Percentiles rank a stretch among this genome's conserved stretches.
Evolutionary conservation across 768 basidiomycete genomes (phyloP).

Genomic region (Pleurotus ostreatus): DNA sequence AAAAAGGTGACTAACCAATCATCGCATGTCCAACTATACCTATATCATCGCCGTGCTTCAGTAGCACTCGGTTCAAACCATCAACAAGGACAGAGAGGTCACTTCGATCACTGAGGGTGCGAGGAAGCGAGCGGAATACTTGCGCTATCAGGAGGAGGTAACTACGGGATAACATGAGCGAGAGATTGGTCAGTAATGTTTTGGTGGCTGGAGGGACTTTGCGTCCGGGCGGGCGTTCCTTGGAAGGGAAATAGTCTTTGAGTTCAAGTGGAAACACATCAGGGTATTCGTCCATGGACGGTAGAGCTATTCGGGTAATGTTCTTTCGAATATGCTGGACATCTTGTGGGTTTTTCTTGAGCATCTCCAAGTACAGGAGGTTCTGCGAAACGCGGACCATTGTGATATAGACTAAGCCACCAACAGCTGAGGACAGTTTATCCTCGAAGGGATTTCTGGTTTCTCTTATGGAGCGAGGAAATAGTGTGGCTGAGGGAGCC

Average conservation of each 20-base stretch:
- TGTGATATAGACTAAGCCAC: slow-evolving; percentile 48
- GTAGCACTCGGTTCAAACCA: slow-evolving; percentile 65
- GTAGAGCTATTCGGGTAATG: slow-evolving; percentile 58
- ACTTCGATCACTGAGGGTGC: slow-evolving; percentile 64
- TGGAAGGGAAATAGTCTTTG: slow-evolving; percentile 44
- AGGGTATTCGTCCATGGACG: slow-evolving; percentile 30
- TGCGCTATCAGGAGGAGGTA: slow-evolving; percentile 66
- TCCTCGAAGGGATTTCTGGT: slow-evolving; percentile 31
- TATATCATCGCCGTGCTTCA: slow-evolving; percentile 67
- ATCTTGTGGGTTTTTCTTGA: slow-evolving; percentile 65
- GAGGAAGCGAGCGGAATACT: slow-evolving; percentile 66
- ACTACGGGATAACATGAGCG: slow-evolving; percentile 62
- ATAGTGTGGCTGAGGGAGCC: slow-evolving; percentile 57
- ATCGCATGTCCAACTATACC: slow-evolving; percentile 74
- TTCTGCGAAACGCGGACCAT: slow-evolving; percentile 72
- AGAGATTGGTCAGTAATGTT: slow-evolving; percentile 36
- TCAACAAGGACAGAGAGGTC: slow-evolving; percentile 67
- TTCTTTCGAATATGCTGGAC: slow-evolving; percentile 64
- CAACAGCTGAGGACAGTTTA: slow-evolving; percentile 23
- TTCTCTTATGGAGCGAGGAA: slow-evolving; percentile 41
- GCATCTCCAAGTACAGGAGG: slow-evolving; percentile 57
- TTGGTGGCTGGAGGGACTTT: slow-evolving; percentile 11
- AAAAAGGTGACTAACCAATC: slow-evolving; percentile 46
- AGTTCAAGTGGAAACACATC: slow-evolving; percentile 32
- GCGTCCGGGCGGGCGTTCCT: slow-evolving; percentile 9